Evolutionary conservation across 805 yeast species (phyloP).

Genomic region (Candida suzukii): DNA sequence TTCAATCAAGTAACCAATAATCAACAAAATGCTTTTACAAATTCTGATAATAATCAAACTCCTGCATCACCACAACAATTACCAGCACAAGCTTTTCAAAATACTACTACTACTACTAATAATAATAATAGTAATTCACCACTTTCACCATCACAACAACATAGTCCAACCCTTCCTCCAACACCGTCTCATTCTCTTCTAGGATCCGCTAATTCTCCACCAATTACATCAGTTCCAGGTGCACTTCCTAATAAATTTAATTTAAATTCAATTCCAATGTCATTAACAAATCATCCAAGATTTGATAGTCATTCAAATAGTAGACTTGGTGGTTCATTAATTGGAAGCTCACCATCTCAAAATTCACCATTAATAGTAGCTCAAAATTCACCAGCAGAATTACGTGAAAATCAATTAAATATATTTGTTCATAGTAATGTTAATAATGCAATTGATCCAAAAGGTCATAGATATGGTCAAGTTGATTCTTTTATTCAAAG

Average conservation of each 20-base stretch:
- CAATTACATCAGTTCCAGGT: neutral
- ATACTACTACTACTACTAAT: neutral
- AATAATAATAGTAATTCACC: no score
- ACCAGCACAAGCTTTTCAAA: neutral
- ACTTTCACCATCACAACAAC: no score
- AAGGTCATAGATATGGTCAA: slow-evolving; percentile 12
- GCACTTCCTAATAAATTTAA: neutral
- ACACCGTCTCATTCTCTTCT: neutral
- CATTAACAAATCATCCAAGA: neutral
- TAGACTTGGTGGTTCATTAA: slow-evolving; percentile 8
- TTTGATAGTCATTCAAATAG: neutral
- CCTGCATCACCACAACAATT: neutral
- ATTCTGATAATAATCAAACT: no score
- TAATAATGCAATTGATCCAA: slow-evolving; percentile 11
- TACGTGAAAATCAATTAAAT: slow-evolving; percentile 9
- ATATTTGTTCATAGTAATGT: slow-evolving; percentile 13
- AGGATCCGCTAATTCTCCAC: neutral
- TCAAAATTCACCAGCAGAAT: slow-evolving; percentile 13
- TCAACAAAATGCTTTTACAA: no score
- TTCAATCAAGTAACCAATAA: no score
- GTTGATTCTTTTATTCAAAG: slow-evolving; percentile 8
- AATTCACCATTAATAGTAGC: slow-evolving; percentile 7
- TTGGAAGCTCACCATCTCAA: slow-evolving; percentile 10
- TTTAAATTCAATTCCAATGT: neutral
- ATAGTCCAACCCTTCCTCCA: neutral